These are phyloP conservation scores for Populus hybrid DNA, from an alignment of 441 rosid species.

Conservation along the genomic window DNA sequence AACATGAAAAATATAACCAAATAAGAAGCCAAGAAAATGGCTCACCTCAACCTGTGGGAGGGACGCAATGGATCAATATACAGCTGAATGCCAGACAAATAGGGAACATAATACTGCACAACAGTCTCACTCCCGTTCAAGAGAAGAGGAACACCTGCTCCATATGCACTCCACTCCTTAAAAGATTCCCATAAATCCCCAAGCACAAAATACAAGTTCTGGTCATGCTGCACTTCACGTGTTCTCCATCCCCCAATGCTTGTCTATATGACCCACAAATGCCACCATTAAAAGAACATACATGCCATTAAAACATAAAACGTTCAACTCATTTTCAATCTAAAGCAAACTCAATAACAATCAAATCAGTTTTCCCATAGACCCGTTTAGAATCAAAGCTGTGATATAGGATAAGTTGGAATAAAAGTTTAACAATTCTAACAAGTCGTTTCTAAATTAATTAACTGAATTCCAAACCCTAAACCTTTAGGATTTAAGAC, in stretches of 20 bases:
- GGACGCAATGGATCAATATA: conserved; percentile 60
- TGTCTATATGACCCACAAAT: conserved; percentile 37
- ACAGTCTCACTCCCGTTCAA: conserved; percentile 71
- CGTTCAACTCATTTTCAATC: not conserved
- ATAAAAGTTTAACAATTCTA: not conserved
- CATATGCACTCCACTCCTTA: conserved; percentile 87
- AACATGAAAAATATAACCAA: conserved; percentile 1
- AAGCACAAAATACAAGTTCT: conserved; percentile 46
- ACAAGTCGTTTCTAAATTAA: not conserved
- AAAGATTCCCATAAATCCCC: conserved; percentile 87
- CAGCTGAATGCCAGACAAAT: conserved; percentile 85
- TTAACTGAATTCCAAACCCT: conserved; percentile 1
- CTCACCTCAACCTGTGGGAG: conserved; percentile 48
- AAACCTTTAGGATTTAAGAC: not conserved
- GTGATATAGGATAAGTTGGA: not conserved
- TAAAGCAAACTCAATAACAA: not conserved
- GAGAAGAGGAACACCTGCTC: conserved; percentile 83
- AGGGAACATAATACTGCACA: conserved; percentile 89
- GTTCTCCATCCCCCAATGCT: conserved; percentile 51
- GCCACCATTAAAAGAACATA: not conserved
- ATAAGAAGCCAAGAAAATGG: conserved; percentile 5
- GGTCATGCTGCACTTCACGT: conserved; percentile 32
- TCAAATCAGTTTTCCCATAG: not conserved
- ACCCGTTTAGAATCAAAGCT: not conserved
- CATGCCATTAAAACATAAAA: not conserved